These are phyloP conservation scores for Cryphonectria japonica DNA, from an alignment of 2,329 filamentous ascomycete species.

Conservation along the genomic window DNA sequence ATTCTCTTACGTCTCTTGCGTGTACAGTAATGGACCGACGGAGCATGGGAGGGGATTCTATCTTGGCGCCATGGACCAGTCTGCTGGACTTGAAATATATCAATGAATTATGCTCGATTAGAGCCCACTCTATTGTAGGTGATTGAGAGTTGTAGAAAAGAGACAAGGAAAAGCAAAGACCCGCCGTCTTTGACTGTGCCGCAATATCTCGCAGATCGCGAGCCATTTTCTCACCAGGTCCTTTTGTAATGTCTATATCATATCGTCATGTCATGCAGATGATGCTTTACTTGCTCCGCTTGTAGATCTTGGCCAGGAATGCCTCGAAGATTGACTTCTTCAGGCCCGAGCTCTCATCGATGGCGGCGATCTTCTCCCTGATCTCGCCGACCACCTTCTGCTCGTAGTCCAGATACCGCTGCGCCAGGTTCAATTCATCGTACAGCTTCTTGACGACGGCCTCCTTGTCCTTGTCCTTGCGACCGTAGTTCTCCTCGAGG, in stretches of 20 bases:
- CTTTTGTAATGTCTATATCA: constrained; percentile 1
- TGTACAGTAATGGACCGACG: constrained; percentile 20
- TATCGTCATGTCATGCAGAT: not conserved
- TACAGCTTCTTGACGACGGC: constrained; percentile 86
- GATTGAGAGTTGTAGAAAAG: not conserved
- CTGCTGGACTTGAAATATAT: constrained; percentile 11
- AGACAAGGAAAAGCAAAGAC: not conserved
- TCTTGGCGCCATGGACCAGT: not conserved
- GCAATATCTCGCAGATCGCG: not conserved
- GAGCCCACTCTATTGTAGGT: constrained; percentile 20
- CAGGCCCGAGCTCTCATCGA: constrained; percentile 86
- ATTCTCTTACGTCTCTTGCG: constrained; percentile 3
- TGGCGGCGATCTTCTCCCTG: constrained; percentile 70
- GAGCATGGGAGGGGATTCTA: constrained; percentile 11
- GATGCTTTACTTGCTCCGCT: constrained; percentile 79
- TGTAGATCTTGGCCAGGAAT: constrained; percentile 97
- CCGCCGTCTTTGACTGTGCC: not conserved
- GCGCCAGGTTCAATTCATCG: constrained; percentile 81
- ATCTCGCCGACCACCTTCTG: constrained; percentile 84
- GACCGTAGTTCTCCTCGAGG: constrained; percentile 91
- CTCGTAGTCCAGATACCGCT: constrained; percentile 86
- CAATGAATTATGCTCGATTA: constrained; percentile 15
- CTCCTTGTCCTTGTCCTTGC: constrained; percentile 84
- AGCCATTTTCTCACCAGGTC: not conserved
- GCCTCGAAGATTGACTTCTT: constrained; percentile 89